Conservation (phyloP, 495 filamentous ascomycete species). For the Talaromyces nanjingensis region DNA sequence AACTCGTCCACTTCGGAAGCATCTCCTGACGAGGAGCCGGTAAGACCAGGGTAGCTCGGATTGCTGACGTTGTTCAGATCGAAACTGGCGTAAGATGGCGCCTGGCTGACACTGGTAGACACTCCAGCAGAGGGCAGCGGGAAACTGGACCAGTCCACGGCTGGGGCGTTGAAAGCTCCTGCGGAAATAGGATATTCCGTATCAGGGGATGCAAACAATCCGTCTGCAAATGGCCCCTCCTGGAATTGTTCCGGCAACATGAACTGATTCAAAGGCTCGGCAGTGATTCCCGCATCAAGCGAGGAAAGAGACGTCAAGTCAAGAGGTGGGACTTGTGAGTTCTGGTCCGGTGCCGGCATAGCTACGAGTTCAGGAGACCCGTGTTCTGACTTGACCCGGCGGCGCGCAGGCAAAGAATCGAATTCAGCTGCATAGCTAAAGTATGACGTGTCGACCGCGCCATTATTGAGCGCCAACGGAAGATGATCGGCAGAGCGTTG, state of each 20-base stretch:
- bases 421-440: constrained; percentile 29
- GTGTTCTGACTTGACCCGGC: constrained; percentile 61
- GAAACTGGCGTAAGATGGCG: constrained; percentile 62
- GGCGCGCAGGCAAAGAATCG: constrained; percentile 42
- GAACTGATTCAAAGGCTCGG: constrained; percentile 29
- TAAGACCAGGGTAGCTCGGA: constrained; percentile 39
- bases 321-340: constrained; percentile 31
- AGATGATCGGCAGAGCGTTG: constrained; percentile 67
- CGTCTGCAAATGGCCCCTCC: constrained; percentile 32
- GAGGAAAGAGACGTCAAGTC: constrained; percentile 31
- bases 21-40: constrained; percentile 64
- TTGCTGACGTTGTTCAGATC: constrained; percentile 51
- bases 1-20: constrained; percentile 68
- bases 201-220: constrained; percentile 45
- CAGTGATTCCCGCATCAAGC: constrained; percentile 29
- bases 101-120: constrained; percentile 61
- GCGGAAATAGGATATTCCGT: constrained; percentile 61
- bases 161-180: constrained; percentile 53
- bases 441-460: constrained; percentile 12
- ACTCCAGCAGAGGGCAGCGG: constrained; percentile 50
- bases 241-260: constrained; percentile 38
- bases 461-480: constrained; percentile 28
- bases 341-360: constrained; percentile 25
- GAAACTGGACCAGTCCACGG: constrained; percentile 70
- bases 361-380: constrained; percentile 59